Percentiles rank a stretch among this genome's conserved stretches.
Evolutionary conservation across 2,329 filamentous ascomycete species (phyloP).

Genomic region (Fusarium kyushuense): DNA sequence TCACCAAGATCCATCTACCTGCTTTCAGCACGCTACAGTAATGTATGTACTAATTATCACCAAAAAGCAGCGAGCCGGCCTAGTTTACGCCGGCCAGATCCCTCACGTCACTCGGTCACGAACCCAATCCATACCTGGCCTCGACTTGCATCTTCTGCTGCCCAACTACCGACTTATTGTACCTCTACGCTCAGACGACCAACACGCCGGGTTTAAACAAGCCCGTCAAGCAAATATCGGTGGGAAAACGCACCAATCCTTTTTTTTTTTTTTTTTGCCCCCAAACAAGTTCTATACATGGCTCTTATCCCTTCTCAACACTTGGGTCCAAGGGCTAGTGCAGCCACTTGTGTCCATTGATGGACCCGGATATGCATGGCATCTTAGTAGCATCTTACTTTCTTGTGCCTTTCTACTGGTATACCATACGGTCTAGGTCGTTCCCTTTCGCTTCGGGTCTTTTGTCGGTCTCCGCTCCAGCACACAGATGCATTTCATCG

Average conservation of each 20-base stretch:
- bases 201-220: conserved; percentile 25
- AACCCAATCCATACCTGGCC: conserved; percentile 32
- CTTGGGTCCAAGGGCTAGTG: conserved; percentile 48
- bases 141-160: conserved; percentile 33
- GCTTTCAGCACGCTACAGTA: conserved; percentile 26
- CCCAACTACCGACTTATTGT: conserved; percentile 31
- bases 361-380: conserved; percentile 49
- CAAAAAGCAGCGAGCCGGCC: conserved; percentile 43
- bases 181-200: conserved; percentile 31
- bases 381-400: conserved; percentile 47
- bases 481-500: conserved; percentile 33
- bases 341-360: conserved; percentile 49
- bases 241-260: conserved; percentile 29
- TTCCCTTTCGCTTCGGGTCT: conserved; percentile 36
- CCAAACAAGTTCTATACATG: conserved; percentile 40
- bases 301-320: conserved; percentile 33
- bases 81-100: conserved; percentile 39
- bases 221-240: conserved; percentile 32
- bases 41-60: conserved; percentile 28
- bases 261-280: conserved; percentile 32
- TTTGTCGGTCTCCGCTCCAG: conserved; percentile 40
- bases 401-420: conserved; percentile 30
- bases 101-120: conserved; percentile 46
- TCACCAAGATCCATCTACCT: conserved; percentile 38
- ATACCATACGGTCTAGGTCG: conserved; percentile 36